Evolutionary conservation across 306 rosid genomes (phyloP).

Genomic region (Oxytropis ochrocephala): DNA sequence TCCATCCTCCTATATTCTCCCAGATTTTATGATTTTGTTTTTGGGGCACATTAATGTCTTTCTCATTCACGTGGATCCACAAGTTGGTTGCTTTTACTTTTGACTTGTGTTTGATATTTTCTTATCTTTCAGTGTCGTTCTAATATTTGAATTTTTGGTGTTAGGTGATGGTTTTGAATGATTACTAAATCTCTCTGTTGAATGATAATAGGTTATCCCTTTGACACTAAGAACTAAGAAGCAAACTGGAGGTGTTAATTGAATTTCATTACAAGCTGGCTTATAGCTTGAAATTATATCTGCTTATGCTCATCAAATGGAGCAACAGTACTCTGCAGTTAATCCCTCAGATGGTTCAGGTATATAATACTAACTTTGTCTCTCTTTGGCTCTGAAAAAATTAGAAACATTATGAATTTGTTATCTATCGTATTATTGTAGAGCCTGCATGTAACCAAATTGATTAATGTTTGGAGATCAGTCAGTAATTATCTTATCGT

Average conservation of each 20-base stretch:
- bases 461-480: slow-evolving; percentile 11
- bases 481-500: not conserved
- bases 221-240: slow-evolving; percentile 26
- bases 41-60: slow-evolving; percentile 16
- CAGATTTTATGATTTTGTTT: not conserved
- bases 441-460: not conserved
- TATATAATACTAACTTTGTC: slow-evolving; percentile 23
- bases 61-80: slow-evolving; percentile 8
- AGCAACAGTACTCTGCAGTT: slow-evolving; percentile 47
- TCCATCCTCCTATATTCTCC: not conserved
- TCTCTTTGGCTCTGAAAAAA: not conserved
- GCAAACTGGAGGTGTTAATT: slow-evolving; percentile 20
- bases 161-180: not conserved
- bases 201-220: slow-evolving; percentile 36
- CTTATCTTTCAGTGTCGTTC: too few species aligned
- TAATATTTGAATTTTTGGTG: not conserved
- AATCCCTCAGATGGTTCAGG: slow-evolving; percentile 54
- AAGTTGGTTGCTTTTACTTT: not conserved
- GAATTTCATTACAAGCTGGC: slow-evolving; percentile 18
- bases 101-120: too few species aligned
- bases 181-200: slow-evolving; percentile 17
- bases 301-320: slow-evolving; percentile 58
- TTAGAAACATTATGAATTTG: not conserved
- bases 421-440: not conserved
- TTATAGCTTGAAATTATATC: slow-evolving; percentile 43